Evolutionary conservation across 2,329 filamentous ascomycete genomes (phyloP), one percentile per base, ranked within the genome.

Genomic region (Diplodia mutila): DNA sequence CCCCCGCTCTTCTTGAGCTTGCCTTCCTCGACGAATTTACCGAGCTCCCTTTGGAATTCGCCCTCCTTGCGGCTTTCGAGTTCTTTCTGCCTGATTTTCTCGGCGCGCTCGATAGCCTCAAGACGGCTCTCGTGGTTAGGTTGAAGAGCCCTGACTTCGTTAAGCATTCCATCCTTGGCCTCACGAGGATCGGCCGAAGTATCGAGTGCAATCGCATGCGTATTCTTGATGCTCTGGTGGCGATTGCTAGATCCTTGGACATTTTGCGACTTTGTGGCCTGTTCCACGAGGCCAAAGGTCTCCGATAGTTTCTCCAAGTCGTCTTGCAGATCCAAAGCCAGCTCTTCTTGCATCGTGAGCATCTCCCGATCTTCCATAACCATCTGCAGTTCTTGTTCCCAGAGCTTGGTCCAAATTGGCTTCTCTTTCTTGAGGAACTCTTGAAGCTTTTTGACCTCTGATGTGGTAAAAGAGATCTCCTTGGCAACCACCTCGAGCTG

Each of bases 351-450:
- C 85, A 98, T 91, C 61, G 93, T 95, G 72, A 99, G 87, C 79
- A 97, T 90, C 76, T 98, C 94, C 72, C 94, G 89, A 75, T 97
- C 95, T 77, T 97, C 93, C 81, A 95, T 98, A 2, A 99, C 94
- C 64, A 94, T 90, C 79, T 98, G 93, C 54, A 99, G 84, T 79
- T 98, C 94, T 80, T 96, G 94, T 86, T 98, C 94, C 95, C 95
- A 99, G 71, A 98, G 97, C 87, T 97, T 97, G 66, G 93, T 97
- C 94, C 95, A 99, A 68, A 97, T 85, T 0, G 95, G 95, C 79
- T 97, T 97, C 85, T 99, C 95, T 55, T 88, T 87, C 73, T 89
- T 90, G 81, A 99, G 87, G 82, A 91, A 97, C 18, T 97, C 94
- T 76, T 97, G 92, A 86, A 99, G 90, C 81, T 92, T 94, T 85